A percentile compares a stretch with the other conserved stretches of the same genome.
Evolutionary conservation across 306 rosid genomes (phyloP).

Genomic region (Ormosia emarginata): DNA sequence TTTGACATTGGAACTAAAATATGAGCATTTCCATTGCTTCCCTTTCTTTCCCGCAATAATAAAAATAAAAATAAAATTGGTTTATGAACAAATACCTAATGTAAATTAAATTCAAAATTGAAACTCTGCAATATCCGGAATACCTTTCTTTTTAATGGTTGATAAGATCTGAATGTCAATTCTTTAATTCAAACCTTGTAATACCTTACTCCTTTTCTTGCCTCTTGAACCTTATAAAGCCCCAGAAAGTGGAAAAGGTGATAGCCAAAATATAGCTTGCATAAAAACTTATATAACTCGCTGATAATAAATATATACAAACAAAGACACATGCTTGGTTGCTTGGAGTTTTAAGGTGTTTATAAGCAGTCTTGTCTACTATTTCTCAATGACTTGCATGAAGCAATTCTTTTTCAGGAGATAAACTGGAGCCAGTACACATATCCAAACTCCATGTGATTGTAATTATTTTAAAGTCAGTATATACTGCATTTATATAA

Average conservation of each 20-base stretch:
- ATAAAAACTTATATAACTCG: not conserved
- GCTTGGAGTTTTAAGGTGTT: conserved; percentile 4
- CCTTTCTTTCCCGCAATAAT: not conserved
- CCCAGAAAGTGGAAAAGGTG: not conserved
- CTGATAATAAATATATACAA: not conserved
- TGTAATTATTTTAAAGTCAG: not conserved
- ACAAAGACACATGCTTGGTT: not conserved
- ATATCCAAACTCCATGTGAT: not conserved
- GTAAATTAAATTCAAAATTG: not conserved
- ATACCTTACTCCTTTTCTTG: not conserved
- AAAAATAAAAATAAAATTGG: not conserved
- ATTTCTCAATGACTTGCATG: not conserved
- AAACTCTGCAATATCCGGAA: not conserved
- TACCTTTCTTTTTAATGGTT: not conserved
- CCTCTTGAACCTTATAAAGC: not conserved
- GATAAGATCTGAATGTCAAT: not conserved
- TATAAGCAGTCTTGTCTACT: not conserved
- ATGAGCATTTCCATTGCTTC: not conserved
- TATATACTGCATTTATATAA: not conserved
- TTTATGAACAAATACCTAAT: not conserved
- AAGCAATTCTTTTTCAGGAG: not conserved
- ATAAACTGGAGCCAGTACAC: not conserved
- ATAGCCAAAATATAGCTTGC: not conserved
- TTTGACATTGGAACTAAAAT: not conserved
- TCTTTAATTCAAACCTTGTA: not conserved